These are phyloP conservation scores for Fusarium anguioides DNA, from an alignment of 2,329 filamentous ascomycete genomes.

Conservation along the genomic window DNA sequence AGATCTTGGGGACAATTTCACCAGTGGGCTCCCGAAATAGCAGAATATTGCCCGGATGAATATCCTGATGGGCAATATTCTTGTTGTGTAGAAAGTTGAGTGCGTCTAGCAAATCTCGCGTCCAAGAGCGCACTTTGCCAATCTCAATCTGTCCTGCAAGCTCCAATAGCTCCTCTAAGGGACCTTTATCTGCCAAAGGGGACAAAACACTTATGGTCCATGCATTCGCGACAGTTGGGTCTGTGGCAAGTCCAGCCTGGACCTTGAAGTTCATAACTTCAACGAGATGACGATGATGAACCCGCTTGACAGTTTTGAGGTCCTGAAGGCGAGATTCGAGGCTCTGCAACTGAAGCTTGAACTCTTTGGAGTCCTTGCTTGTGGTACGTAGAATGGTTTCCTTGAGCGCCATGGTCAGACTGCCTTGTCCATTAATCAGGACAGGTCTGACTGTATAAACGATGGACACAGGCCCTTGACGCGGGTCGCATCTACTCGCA, in stretches of 20 bases:
- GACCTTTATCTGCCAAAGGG: slow-evolving; percentile 83
- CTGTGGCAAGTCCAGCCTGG: slow-evolving; percentile 60
- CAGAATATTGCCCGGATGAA: slow-evolving; percentile 83
- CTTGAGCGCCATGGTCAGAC: slow-evolving; percentile 78
- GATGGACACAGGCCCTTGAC: slow-evolving; percentile 72
- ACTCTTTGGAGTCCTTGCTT: slow-evolving; percentile 68
- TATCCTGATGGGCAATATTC: slow-evolving; percentile 84
- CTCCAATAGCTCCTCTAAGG: slow-evolving; percentile 83
- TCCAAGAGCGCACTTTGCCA: slow-evolving; percentile 85
- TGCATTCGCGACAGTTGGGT: slow-evolving; percentile 50
- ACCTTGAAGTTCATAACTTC: slow-evolving; percentile 88
- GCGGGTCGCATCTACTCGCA: slow-evolving; percentile 73
- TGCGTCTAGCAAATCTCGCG: slow-evolving; percentile 89
- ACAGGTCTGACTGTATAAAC: slow-evolving; percentile 80
- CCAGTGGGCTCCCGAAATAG: slow-evolving; percentile 76
- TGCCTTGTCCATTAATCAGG: slow-evolving; percentile 63
- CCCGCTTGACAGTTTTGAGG: slow-evolving; percentile 77
- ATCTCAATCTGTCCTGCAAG: slow-evolving; percentile 79
- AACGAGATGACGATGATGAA: slow-evolving; percentile 81
- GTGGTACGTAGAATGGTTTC: slow-evolving; percentile 70
- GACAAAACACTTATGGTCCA: slow-evolving; percentile 83
- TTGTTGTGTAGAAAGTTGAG: slow-evolving; percentile 88
- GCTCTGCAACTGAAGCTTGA: slow-evolving; percentile 80
- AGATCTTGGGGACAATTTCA: slow-evolving; percentile 77
- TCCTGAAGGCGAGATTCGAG: slow-evolving; percentile 82